Evolutionary conservation across 495 filamentous ascomycete genomes (phyloP).

Genomic region (Pseudoneurospora amorphoporcata): DNA sequence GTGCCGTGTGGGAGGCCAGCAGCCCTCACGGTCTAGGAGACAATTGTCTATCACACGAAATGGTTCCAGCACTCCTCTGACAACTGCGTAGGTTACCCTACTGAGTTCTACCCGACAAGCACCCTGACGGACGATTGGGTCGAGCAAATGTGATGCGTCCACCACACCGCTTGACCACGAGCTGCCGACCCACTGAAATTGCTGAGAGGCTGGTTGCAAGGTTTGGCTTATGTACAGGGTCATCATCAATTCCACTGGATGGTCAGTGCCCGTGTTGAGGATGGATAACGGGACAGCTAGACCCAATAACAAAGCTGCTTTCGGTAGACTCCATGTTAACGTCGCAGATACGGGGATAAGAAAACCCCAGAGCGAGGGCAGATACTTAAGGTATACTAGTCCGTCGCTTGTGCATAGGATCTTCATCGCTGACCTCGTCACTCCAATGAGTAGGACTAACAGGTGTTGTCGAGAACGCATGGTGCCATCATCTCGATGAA

Average conservation of each 20-base stretch:
- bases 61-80: background rate
- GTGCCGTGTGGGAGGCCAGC: no score
- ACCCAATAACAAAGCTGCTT: background rate
- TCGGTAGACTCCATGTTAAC: background rate
- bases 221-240: background rate
- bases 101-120: no score
- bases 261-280: no score
- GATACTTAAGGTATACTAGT: background rate
- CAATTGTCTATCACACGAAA: background rate
- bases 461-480: background rate
- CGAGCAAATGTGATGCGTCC: background rate
- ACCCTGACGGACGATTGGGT: background rate
- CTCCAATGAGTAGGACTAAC: background rate
- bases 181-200: background rate
- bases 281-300: background rate
- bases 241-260: background rate
- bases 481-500: background rate
- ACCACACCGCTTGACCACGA: background rate
- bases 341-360: background rate
- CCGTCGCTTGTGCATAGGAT: background rate
- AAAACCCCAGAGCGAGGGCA: background rate
- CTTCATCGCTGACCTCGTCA: background rate
- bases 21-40: background rate
- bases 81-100: background rate
- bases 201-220: background rate